Percentiles rank a stretch among this genome's conserved stretches.
These are phyloP conservation scores for Casaregolazyma lundiana DNA, from an alignment of 1,139 yeast species.

Conservation along the genomic window DNA sequence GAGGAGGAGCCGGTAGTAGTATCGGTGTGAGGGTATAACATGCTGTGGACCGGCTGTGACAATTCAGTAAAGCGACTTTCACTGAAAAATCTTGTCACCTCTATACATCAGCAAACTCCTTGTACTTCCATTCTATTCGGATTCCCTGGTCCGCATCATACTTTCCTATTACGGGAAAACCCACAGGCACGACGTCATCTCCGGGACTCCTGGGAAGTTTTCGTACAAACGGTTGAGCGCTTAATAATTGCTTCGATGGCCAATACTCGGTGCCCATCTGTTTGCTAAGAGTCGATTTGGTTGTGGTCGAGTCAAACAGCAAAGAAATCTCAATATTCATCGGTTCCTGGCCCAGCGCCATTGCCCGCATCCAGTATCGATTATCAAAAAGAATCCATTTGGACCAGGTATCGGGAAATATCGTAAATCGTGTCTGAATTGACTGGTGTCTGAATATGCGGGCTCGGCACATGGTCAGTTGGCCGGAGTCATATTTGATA, in stretches of 20 bases:
- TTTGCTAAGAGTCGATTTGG: background rate
- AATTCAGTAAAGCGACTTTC: too few relatives aligned
- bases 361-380: slow-evolving; percentile 28
- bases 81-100: too few relatives aligned
- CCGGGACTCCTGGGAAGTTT: background rate
- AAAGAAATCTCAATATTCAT: background rate
- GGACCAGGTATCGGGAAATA: slow-evolving; percentile 15
- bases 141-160: slow-evolving; percentile 10
- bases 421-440: background rate
- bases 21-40: background rate
- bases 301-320: background rate
- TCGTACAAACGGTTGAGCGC: slow-evolving; percentile 6
- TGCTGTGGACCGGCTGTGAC: background rate
- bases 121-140: slow-evolving; percentile 16
- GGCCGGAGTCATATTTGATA: background rate
- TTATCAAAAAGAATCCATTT: slow-evolving; percentile 28
- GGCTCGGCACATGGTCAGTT: slow-evolving; percentile 6
- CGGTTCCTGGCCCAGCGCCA: background rate
- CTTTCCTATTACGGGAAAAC: slow-evolving; percentile 17
- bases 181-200: slow-evolving; percentile 7
- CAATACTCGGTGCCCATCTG: background rate
- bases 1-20: slow-evolving; percentile 14
- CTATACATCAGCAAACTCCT: slow-evolving; percentile 9
- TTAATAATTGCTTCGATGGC: slow-evolving; percentile 3
- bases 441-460: slow-evolving; percentile 3